phyloP scores from a whole-genome alignment of 2,329 filamentous ascomycete genomes.

The Lachnellula cervina region DNA sequence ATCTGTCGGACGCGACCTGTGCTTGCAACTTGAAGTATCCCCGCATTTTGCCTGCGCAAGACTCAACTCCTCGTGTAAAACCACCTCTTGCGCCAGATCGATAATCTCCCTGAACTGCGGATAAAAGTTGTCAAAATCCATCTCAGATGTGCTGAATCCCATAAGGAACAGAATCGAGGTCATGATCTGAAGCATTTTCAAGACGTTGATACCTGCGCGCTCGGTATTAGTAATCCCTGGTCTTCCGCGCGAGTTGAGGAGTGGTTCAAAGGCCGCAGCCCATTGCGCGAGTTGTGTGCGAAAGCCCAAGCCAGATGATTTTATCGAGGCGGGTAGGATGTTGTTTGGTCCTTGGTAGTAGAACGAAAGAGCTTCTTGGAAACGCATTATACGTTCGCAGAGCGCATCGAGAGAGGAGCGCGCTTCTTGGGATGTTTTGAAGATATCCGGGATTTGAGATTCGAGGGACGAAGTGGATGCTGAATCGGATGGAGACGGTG shows the following conservation, averaged over 20 bases:
- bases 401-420: slow-evolving; percentile 52
- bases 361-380: slow-evolving; percentile 51
- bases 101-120: slow-evolving; percentile 51
- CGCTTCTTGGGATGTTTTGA: slow-evolving; percentile 49
- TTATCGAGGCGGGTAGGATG: slow-evolving; percentile 36
- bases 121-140: slow-evolving; percentile 52
- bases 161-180: slow-evolving; percentile 52
- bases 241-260: slow-evolving; percentile 44
- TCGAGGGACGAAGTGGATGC: slow-evolving; percentile 18
- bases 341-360: slow-evolving; percentile 41
- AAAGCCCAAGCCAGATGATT: slow-evolving; percentile 35
- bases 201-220: slow-evolving; percentile 54
- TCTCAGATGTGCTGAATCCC: slow-evolving; percentile 55
- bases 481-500: slow-evolving; percentile 41
- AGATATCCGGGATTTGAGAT: slow-evolving; percentile 30
- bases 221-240: slow-evolving; percentile 46
- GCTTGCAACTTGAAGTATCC: slow-evolving; percentile 18
- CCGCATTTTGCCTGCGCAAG: slow-evolving; percentile 21
- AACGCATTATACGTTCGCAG: slow-evolving; percentile 52
- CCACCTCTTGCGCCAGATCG: slow-evolving; percentile 53
- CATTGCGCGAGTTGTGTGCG: slow-evolving; percentile 49
- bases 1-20: background rate
- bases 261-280: slow-evolving; percentile 51
- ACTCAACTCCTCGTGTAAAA: slow-evolving; percentile 34
- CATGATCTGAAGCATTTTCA: slow-evolving; percentile 61